Conservation (phyloP, 139 green algal species). For the Micractinium conductrix region DNA sequence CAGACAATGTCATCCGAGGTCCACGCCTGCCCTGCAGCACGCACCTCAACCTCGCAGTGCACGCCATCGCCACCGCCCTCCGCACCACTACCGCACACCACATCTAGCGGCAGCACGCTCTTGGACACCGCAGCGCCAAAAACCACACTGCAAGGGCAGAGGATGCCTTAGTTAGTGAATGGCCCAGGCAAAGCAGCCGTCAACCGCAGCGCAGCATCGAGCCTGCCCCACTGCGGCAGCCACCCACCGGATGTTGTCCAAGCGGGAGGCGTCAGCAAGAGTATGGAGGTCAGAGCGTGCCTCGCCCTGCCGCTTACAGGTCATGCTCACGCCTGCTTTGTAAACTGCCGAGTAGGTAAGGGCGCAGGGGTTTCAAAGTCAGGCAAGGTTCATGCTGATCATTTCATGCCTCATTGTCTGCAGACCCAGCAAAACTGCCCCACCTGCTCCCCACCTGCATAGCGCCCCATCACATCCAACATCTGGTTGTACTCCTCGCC, state of each 20-base stretch:
- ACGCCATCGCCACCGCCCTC: neutral
- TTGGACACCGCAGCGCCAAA: constrained; percentile 80
- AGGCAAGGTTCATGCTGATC: too few relatives aligned
- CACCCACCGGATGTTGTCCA: constrained; percentile 30
- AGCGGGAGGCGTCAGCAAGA: constrained; percentile 8
- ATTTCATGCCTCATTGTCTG: neutral
- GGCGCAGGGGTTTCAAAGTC: too few relatives aligned
- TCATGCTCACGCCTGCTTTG: constrained; percentile 58
- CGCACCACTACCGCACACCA: neutral
- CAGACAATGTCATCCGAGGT: too few relatives aligned
- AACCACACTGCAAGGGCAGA: constrained; percentile 57
- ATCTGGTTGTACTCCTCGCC: constrained; percentile 89
- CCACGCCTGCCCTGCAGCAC: too few relatives aligned
- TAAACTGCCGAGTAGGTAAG: constrained; percentile 47
- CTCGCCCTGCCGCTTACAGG: constrained; percentile 77
- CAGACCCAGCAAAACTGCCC: neutral
- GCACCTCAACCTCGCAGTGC: constrained; percentile 23
- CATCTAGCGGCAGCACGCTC: constrained; percentile 66
- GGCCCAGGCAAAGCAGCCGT: neutral
- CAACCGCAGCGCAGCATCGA: neutral
- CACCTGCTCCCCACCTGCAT: constrained; percentile 56
- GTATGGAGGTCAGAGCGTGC: constrained; percentile 81
- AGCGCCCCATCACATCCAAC: constrained; percentile 84
- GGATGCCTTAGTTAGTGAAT: neutral
- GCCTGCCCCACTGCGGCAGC: neutral